Conservation (phyloP, 768 basidiomycete species). For the Chalciporus piperatus region DNA sequence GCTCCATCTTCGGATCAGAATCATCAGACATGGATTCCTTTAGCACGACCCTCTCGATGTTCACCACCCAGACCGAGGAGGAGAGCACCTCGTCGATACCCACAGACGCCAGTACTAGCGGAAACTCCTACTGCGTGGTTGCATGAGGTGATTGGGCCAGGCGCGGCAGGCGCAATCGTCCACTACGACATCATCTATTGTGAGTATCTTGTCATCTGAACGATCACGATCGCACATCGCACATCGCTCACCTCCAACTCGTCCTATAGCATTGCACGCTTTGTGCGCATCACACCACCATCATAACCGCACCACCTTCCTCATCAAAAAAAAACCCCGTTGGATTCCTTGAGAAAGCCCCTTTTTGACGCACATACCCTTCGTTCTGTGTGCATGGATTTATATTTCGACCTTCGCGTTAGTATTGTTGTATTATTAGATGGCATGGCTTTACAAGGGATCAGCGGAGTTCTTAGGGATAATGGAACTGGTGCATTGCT, state of each 20-base stretch:
- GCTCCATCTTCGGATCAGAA: not conserved
- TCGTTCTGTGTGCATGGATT: slow-evolving; percentile 17
- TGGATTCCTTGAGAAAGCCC: slow-evolving; percentile 1
- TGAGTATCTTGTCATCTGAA: slow-evolving; percentile 9
- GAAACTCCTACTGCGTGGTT: slow-evolving; percentile 16
- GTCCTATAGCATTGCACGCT: slow-evolving; percentile 6
- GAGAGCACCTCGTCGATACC: slow-evolving; percentile 8
- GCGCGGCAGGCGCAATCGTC: not conserved
- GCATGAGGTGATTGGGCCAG: slow-evolving; percentile 10
- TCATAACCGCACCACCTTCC: slow-evolving; percentile 1
- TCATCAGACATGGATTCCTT: slow-evolving; percentile 23
- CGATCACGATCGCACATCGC: not conserved
- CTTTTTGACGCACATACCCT: slow-evolving; percentile 9
- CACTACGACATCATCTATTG: slow-evolving; percentile 16
- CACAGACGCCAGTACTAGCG: not conserved
- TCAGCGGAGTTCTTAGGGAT: not conserved
- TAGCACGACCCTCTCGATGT: slow-evolving; percentile 13
- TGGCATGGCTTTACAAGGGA: slow-evolving; percentile 1
- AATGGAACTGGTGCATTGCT: slow-evolving; percentile 4
- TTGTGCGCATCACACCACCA: slow-evolving; percentile 7
- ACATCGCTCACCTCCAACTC: slow-evolving; percentile 7
- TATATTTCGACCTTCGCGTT: slow-evolving; percentile 23
- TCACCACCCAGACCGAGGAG: slow-evolving; percentile 4
- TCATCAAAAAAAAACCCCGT: slow-evolving; percentile 1
- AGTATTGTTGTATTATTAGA: slow-evolving; percentile 22